These are phyloP conservation scores for Tolypocladium guangdongense DNA, from an alignment of 2,329 filamentous ascomycete species.

Conservation along the genomic window DNA sequence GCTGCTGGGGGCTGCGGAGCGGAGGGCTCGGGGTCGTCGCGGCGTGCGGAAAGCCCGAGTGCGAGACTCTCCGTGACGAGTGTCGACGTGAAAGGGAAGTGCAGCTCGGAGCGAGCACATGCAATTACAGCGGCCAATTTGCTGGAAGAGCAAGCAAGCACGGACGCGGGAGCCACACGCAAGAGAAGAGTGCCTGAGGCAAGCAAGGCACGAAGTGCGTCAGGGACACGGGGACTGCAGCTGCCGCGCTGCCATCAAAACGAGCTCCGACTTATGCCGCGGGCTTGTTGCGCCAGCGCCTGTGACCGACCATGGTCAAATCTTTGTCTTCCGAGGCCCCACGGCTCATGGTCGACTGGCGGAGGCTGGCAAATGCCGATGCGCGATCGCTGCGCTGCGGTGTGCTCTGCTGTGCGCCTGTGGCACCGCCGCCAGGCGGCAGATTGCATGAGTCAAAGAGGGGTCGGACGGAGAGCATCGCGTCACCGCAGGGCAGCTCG, in stretches of 20 bases:
- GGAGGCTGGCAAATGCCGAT: conserved; percentile 6
- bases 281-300: no score
- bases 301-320: not conserved
- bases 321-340: not conserved
- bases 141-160: no score
- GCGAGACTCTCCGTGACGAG: not conserved
- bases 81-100: not conserved
- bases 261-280: not conserved
- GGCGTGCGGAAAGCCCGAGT: not conserved
- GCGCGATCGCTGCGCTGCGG: not conserved
- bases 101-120: no score
- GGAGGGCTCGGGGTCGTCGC: not conserved
- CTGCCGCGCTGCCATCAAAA: no score
- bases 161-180: no score
- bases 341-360: not conserved
- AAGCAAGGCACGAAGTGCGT: no score
- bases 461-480: not conserved
- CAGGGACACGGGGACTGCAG: no score
- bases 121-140: no score
- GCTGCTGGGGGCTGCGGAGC: not conserved
- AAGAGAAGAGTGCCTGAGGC: no score
- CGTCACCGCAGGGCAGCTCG: not conserved
- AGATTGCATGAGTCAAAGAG: not conserved
- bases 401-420: not conserved
- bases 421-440: not conserved